phyloP scores from a whole-genome alignment of 352 stramenopile species.

The Globisporangium yorkense region DNA sequence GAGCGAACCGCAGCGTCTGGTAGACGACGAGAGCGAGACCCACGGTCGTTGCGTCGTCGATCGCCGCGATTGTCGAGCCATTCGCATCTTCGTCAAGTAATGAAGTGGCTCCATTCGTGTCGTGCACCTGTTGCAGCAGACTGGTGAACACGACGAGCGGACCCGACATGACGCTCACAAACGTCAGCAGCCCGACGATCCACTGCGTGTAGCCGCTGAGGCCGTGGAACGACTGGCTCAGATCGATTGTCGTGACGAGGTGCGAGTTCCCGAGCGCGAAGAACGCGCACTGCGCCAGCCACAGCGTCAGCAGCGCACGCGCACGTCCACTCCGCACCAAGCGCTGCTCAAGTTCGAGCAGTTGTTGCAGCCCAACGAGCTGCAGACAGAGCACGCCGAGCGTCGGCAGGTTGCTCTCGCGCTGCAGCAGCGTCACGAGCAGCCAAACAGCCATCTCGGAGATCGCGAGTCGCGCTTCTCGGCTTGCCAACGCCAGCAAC shows the following conservation, averaged over 20 bases:
- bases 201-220: conserved; percentile 73
- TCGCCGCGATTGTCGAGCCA: not conserved
- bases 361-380: conserved; percentile 21
- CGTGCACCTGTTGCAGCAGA: conserved; percentile 30
- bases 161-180: conserved; percentile 67
- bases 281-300: conserved; percentile 68
- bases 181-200: conserved; percentile 74
- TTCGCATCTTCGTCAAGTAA: not conserved
- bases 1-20: conserved; percentile 50
- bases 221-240: conserved; percentile 84
- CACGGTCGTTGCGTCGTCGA: conserved; percentile 6
- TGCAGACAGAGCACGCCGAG: conserved; percentile 49
- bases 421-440: conserved; percentile 53
- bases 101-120: not conserved
- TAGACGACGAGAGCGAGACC: conserved; percentile 40
- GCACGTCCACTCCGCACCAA: conserved; percentile 9
- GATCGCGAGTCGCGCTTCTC: conserved; percentile 10
- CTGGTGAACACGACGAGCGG: conserved; percentile 59
- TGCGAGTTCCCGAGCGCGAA: conserved; percentile 87
- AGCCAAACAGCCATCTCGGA: conserved; percentile 58
- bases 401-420: conserved; percentile 51
- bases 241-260: conserved; percentile 86
- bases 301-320: conserved; percentile 24
- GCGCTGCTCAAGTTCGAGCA: conserved; percentile 14
- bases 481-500: conserved; percentile 4